Conservation (phyloP, 306 rosid genomes). For the Macrotyloma uniflorum region DNA sequence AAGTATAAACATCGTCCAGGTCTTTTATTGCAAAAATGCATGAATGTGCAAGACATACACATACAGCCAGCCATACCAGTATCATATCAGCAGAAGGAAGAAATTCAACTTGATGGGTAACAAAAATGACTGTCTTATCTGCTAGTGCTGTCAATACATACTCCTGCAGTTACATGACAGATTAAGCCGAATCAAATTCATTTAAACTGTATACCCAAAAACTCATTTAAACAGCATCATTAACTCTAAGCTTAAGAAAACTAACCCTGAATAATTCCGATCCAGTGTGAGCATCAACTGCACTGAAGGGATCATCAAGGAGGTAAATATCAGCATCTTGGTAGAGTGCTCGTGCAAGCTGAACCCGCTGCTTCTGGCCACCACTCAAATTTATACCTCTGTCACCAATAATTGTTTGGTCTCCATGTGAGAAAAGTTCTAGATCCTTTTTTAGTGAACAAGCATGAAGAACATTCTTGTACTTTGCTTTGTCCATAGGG, state of each 20-base stretch:
- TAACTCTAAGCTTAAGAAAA: conserved; percentile 7
- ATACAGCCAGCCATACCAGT: conserved; percentile 50
- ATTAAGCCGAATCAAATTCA: conserved; percentile 44
- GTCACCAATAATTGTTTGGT: conserved; percentile 94
- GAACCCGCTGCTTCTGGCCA: conserved; percentile 97
- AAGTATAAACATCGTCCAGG: conserved; percentile 26
- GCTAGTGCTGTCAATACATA: conserved; percentile 78
- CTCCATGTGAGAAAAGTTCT: conserved; percentile 88
- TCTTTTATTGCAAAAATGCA: conserved; percentile 31
- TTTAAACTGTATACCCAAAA: conserved; percentile 6
- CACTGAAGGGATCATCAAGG: conserved; percentile 93
- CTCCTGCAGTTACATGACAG: conserved; percentile 72
- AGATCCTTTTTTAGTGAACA: conserved; percentile 90
- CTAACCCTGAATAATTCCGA: conserved; percentile 79
- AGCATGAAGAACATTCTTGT: conserved; percentile 84
- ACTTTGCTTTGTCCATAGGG: conserved; percentile 78
- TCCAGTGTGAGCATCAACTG: conserved; percentile 95
- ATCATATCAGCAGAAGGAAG: conserved; percentile 82
- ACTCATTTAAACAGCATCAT: conserved; percentile 29
- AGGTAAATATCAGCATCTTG: conserved; percentile 92
- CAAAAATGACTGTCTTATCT: conserved; percentile 78
- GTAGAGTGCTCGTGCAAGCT: conserved; percentile 95
- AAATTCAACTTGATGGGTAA: conserved; percentile 94
- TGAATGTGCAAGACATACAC: conserved; percentile 28
- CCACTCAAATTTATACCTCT: conserved; percentile 95